phyloP scores from a whole-genome alignment of 805 yeast genomes.

The Metschnikowia drakensbergensis region DNA sequence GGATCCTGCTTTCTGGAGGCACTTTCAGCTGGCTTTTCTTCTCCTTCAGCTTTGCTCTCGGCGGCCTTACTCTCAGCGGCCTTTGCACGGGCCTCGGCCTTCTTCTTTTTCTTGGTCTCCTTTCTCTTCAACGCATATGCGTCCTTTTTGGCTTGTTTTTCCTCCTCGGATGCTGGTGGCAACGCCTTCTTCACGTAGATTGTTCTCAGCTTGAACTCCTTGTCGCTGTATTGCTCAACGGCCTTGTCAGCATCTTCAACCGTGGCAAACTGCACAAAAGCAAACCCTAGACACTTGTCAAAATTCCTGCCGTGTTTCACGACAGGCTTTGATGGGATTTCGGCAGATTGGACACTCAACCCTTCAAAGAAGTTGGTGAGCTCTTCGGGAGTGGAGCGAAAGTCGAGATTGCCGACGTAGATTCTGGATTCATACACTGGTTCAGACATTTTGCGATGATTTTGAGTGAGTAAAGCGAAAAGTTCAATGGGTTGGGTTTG shows the following conservation, averaged over 20 bases:
- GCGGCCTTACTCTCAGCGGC: conserved; percentile 9
- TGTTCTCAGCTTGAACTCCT: conserved; percentile 43
- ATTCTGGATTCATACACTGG: conserved; percentile 25
- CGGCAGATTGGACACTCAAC: conserved; percentile 43
- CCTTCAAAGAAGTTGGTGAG: conserved; percentile 48
- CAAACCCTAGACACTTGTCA: conserved; percentile 53
- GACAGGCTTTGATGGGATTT: conserved; percentile 47
- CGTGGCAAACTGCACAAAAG: conserved; percentile 51
- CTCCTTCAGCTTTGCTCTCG: not conserved
- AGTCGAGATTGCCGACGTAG: conserved; percentile 43
- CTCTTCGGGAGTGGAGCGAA: conserved; percentile 39
- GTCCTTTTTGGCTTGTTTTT: conserved; percentile 35
- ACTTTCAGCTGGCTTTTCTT: not conserved
- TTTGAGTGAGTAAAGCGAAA: not conserved
- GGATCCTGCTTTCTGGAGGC: not conserved
- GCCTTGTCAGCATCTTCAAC: conserved; percentile 44
- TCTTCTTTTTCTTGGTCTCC: conserved; percentile 16
- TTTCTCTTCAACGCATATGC: conserved; percentile 27
- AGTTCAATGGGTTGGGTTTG: conserved; percentile 1
- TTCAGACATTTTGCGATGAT: not conserved
- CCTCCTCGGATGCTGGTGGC: conserved; percentile 48
- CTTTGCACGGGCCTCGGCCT: conserved; percentile 8
- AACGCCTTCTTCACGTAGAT: conserved; percentile 53
- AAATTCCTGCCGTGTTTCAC: conserved; percentile 33
- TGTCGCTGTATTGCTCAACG: conserved; percentile 39